These are phyloP conservation scores for Saccharata proteae DNA, from an alignment of 2,329 filamentous ascomycete species.

Conservation along the genomic window DNA sequence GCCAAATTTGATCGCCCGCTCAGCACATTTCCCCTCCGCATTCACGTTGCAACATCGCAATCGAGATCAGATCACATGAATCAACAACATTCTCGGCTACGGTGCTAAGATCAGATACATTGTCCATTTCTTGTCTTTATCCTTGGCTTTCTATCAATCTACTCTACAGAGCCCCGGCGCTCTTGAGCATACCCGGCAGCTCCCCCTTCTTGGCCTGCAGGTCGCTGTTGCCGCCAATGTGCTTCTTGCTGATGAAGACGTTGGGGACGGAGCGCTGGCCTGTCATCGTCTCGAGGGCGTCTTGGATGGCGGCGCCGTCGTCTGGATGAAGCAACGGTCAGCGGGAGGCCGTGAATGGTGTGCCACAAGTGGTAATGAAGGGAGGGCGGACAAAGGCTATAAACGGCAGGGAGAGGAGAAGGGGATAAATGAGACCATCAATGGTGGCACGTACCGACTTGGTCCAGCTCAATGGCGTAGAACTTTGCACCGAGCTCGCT, in stretches of 20 bases:
- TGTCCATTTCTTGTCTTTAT: constrained; percentile 81
- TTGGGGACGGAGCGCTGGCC: constrained; percentile 87
- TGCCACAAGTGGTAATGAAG: background rate
- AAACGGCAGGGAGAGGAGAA: too few species aligned
- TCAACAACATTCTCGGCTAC: too few species aligned
- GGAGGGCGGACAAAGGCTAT: too few species aligned
- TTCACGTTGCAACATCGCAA: too few species aligned
- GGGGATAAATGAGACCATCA: background rate
- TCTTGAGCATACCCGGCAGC: constrained; percentile 52
- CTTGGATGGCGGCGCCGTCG: constrained; percentile 73
- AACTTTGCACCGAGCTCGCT: constrained; percentile 59
- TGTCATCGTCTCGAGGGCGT: constrained; percentile 67
- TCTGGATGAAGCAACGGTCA: constrained; percentile 36
- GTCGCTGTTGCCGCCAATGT: constrained; percentile 95
- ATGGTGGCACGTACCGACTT: constrained; percentile 57
- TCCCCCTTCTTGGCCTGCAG: constrained; percentile 55
- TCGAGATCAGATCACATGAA: too few species aligned
- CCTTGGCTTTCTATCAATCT: constrained; percentile 88
- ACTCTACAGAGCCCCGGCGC: constrained; percentile 48
- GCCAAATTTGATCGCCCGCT: too few species aligned
- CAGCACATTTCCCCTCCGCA: too few species aligned
- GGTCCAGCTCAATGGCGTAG: constrained; percentile 69
- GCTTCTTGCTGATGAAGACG: constrained; percentile 80
- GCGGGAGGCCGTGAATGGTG: constrained; percentile 5
- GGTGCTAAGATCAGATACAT: too few species aligned